Evolutionary conservation across 495 filamentous ascomycete species (phyloP).

Genomic region (Aspergillus avenaceus): DNA sequence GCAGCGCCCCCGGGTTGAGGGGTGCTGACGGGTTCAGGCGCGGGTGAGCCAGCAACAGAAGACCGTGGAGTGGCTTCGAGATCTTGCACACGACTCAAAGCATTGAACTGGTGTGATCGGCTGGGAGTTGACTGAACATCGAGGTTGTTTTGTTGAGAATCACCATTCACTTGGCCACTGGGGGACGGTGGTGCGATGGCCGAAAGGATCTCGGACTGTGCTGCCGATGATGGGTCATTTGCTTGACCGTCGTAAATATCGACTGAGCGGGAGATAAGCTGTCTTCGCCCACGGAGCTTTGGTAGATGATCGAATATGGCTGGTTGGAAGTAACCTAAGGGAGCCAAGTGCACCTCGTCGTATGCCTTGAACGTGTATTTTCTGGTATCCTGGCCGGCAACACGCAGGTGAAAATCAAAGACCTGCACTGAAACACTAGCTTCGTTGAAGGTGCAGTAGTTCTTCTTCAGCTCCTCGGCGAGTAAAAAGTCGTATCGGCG

Average conservation of each 20-base stretch:
- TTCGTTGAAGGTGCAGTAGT: constrained; percentile 81
- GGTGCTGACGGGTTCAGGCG: constrained; percentile 66
- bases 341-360: constrained; percentile 86
- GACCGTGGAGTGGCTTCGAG: constrained; percentile 69
- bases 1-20: constrained; percentile 53
- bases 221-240: constrained; percentile 83
- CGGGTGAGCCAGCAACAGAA: constrained; percentile 82
- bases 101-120: constrained; percentile 35
- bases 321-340: constrained; percentile 87
- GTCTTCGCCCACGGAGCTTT: constrained; percentile 75
- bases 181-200: constrained; percentile 60
- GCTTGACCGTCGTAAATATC: constrained; percentile 89
- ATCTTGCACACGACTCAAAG: constrained; percentile 49
- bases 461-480: constrained; percentile 91
- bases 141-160: constrained; percentile 17
- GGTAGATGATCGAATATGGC: constrained; percentile 73
- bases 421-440: constrained; percentile 75
- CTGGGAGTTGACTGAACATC: constrained; percentile 39
- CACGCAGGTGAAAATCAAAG: constrained; percentile 83
- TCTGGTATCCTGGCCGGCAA: constrained; percentile 78
- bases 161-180: constrained; percentile 28
- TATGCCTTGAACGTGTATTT: constrained; percentile 95
- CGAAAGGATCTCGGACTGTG: constrained; percentile 74
- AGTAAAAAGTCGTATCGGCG: constrained; percentile 88
- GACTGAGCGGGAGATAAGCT: constrained; percentile 75